A percentile compares a stretch with the other conserved stretches of the same genome.
Conservation (phyloP, 768 basidiomycete genomes). For the Amanita subjunquillea region DNA sequence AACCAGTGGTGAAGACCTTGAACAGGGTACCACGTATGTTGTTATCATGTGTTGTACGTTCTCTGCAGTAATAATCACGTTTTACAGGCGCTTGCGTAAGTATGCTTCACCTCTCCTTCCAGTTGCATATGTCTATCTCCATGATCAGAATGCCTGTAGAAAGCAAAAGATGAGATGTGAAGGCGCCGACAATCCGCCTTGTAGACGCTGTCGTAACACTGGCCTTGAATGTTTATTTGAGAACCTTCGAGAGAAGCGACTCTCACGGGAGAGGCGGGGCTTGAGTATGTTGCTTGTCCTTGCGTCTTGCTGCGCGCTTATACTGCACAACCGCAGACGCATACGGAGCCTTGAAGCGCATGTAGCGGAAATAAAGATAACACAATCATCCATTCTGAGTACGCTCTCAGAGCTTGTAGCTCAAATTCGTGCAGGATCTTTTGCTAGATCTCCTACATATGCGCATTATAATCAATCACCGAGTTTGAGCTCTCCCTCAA, state of each 20-base stretch:
- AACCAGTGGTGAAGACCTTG: conserved; percentile 67
- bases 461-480: conserved; percentile 57
- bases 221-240: conserved; percentile 92
- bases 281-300: conserved; percentile 52
- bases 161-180: conserved; percentile 98
- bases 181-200: conserved; percentile 95
- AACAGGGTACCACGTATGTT: conserved; percentile 81
- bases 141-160: conserved; percentile 77
- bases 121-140: conserved; percentile 11
- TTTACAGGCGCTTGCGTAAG: conserved; percentile 70
- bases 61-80: not conserved
- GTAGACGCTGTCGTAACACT: conserved; percentile 82
- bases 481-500: conserved; percentile 47
- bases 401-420: conserved; percentile 73
- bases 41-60: conserved; percentile 12
- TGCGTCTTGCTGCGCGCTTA: conserved; percentile 7
- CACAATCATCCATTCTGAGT: conserved; percentile 67
- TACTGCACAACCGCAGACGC: conserved; percentile 41
- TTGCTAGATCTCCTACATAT: conserved; percentile 56
- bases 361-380: conserved; percentile 72
- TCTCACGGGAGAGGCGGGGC: conserved; percentile 78
- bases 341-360: conserved; percentile 83
- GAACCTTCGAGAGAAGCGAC: conserved; percentile 80
- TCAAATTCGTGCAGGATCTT: conserved; percentile 51
- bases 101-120: conserved; percentile 10